A percentile compares a stretch with the other conserved stretches of the same genome.
Conservation (phyloP, 192 early-diverging fungal species). For the Paraglomus brasilianum region DNA sequence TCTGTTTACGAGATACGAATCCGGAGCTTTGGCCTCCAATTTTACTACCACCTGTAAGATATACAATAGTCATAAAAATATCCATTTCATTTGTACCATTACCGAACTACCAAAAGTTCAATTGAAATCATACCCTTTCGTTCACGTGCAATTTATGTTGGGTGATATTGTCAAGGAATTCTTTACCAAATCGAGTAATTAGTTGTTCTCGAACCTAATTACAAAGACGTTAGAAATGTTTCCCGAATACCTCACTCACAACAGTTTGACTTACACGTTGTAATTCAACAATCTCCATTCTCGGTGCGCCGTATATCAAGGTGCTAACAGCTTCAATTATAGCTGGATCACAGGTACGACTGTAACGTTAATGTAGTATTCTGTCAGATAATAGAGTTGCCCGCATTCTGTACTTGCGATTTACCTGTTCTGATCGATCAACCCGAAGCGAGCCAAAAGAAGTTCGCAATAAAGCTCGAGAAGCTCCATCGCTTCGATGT, state of each 20-base stretch:
- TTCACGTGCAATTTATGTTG: slow-evolving; percentile 80
- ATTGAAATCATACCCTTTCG: slow-evolving; percentile 52
- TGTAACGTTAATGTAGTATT: background rate
- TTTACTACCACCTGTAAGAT: slow-evolving; percentile 72
- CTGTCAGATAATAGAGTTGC: background rate
- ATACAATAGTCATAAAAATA: slow-evolving; percentile 1
- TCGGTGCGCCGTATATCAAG: slow-evolving; percentile 86
- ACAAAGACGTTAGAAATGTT: background rate
- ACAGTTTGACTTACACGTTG: slow-evolving; percentile 36
- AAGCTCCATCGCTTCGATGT: slow-evolving; percentile 92
- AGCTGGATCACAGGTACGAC: slow-evolving; percentile 71
- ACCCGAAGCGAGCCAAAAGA: slow-evolving; percentile 79
- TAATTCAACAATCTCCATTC: slow-evolving; percentile 86
- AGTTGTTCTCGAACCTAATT: slow-evolving; percentile 74
- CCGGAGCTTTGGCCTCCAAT: slow-evolving; percentile 75
- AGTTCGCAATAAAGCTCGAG: slow-evolving; percentile 91
- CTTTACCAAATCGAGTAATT: slow-evolving; percentile 79
- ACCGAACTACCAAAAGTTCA: background rate
- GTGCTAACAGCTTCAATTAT: slow-evolving; percentile 88
- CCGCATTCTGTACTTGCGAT: background rate
- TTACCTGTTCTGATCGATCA: slow-evolving; percentile 80
- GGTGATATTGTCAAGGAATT: slow-evolving; percentile 70
- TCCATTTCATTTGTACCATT: background rate
- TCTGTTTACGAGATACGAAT: slow-evolving; percentile 72
- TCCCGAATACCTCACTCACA: slow-evolving; percentile 27